phyloP scores from a whole-genome alignment of 495 filamentous ascomycete genomes.

The Penicillium longicatenatum region DNA sequence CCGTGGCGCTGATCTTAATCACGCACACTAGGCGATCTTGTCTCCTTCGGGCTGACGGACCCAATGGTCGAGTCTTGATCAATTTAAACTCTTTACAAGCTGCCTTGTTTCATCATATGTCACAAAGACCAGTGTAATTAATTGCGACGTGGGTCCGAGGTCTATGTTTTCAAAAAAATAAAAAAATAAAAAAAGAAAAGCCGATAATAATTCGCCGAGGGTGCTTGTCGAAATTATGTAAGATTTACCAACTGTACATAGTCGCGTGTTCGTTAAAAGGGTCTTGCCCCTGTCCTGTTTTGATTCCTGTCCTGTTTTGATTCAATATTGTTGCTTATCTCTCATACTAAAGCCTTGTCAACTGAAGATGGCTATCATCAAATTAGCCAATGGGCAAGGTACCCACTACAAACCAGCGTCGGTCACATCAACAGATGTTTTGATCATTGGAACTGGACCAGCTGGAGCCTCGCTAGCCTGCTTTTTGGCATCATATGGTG shows the following conservation, averaged over 20 bases:
- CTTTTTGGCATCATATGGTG: slow-evolving; percentile 55
- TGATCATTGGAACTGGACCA: slow-evolving; percentile 59
- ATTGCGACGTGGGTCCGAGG: neutral
- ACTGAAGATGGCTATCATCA: slow-evolving; percentile 16
- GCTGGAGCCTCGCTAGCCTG: slow-evolving; percentile 57
- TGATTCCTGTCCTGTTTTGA: no score
- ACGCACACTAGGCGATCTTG: neutral
- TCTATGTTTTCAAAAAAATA: neutral
- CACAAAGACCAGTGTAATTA: neutral
- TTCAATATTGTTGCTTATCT: neutral
- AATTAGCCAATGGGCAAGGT: slow-evolving; percentile 10
- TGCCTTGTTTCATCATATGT: neutral
- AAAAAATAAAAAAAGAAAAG: neutral
- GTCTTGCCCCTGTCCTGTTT: neutral
- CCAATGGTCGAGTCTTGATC: slow-evolving; percentile 8
- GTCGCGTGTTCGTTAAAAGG: neutral
- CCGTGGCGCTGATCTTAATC: slow-evolving; percentile 15
- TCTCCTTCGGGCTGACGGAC: neutral
- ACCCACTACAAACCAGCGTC: neutral
- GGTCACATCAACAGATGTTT: slow-evolving; percentile 37
- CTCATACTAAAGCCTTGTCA: neutral
- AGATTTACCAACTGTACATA: neutral
- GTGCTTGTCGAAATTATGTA: neutral
- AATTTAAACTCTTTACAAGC: slow-evolving; percentile 4
- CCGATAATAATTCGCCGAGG: neutral